These are phyloP conservation scores for Torrubiella hemipterigena DNA, from an alignment of 2,329 filamentous ascomycete genomes.

Conservation along the genomic window DNA sequence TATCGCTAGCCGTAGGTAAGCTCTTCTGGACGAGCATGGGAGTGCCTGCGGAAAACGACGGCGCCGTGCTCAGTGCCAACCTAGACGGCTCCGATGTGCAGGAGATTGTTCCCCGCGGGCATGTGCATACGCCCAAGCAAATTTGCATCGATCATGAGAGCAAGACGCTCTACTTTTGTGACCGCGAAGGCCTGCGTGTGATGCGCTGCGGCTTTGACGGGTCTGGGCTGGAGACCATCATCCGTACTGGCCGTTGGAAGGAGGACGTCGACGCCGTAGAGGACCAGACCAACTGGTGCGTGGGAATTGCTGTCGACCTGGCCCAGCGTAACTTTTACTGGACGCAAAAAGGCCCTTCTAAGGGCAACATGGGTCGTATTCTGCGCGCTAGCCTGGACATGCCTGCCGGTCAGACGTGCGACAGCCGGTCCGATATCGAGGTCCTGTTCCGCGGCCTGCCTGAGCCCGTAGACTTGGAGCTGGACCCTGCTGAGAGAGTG, in stretches of 20 bases:
- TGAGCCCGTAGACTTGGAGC: slow-evolving; percentile 41
- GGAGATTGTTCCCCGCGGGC: slow-evolving; percentile 28
- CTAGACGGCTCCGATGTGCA: slow-evolving; percentile 34
- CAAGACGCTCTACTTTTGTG: slow-evolving; percentile 26
- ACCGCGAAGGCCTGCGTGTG: slow-evolving; percentile 30
- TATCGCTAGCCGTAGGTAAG: slow-evolving; percentile 17
- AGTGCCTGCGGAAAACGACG: slow-evolving; percentile 22
- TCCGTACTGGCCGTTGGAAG: slow-evolving; percentile 19
- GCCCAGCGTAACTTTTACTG: slow-evolving; percentile 34
- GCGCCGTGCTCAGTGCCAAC: slow-evolving; percentile 29
- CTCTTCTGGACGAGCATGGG: slow-evolving; percentile 43
- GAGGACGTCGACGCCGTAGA: slow-evolving; percentile 11
- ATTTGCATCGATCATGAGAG: slow-evolving; percentile 17
- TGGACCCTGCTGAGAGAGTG: slow-evolving; percentile 27
- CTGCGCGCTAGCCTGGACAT: slow-evolving; percentile 30
- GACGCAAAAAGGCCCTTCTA: slow-evolving; percentile 42
- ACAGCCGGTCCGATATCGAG: slow-evolving; percentile 24
- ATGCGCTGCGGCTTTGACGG: slow-evolving; percentile 27
- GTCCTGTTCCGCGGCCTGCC: slow-evolving; percentile 27
- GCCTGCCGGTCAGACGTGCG: slow-evolving; percentile 18
- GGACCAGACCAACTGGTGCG: too few species aligned
- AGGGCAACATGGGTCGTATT: slow-evolving; percentile 34
- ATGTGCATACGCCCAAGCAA: slow-evolving; percentile 37
- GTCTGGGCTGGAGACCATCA: slow-evolving; percentile 22
- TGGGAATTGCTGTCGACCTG: slow-evolving; percentile 35